Percentiles rank a stretch among this genome's conserved stretches.
Conservation (phyloP, 2,329 filamentous ascomycete species). For the Diaporthe citrichinensis region DNA sequence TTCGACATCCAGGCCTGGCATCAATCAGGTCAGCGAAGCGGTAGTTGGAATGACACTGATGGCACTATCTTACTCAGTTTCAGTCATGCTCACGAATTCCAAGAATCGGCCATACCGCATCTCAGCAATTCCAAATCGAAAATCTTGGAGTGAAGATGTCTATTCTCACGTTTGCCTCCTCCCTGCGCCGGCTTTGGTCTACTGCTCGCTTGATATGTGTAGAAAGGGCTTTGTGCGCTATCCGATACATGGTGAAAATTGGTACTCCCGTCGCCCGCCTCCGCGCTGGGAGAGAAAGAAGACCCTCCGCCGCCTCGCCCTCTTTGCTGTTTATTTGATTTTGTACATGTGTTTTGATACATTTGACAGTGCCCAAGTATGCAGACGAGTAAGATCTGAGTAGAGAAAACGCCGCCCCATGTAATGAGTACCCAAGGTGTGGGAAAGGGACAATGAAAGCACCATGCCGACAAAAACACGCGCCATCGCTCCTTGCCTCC, state of each 20-base stretch:
- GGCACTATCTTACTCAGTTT: background rate
- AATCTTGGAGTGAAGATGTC: constrained; percentile 40
- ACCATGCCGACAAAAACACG: constrained; percentile 21
- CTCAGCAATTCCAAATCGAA: background rate
- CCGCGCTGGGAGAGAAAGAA: constrained; percentile 3
- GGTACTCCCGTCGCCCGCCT: constrained; percentile 2
- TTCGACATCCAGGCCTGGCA: background rate
- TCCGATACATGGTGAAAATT: background rate
- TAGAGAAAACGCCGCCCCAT: constrained; percentile 32
- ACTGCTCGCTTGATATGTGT: constrained; percentile 30
- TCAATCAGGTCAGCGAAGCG: background rate
- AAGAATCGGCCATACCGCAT: background rate
- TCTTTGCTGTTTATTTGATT: constrained; percentile 1
- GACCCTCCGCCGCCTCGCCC: background rate
- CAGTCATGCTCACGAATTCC: background rate
- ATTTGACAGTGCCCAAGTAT: constrained; percentile 21
- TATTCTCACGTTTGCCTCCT: constrained; percentile 32
- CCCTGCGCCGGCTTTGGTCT: constrained; percentile 31
- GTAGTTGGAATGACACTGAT: background rate
- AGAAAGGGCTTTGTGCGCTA: constrained; percentile 18
- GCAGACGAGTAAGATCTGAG: constrained; percentile 21
- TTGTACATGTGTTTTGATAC: constrained; percentile 31
- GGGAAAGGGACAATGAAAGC: background rate
- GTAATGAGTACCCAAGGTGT: constrained; percentile 25
- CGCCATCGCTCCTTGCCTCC: constrained; percentile 20